These are phyloP conservation scores for Phaeosphaeriaceae sp. DNA, from an alignment of 2,329 filamentous ascomycete species.

Conservation along the genomic window DNA sequence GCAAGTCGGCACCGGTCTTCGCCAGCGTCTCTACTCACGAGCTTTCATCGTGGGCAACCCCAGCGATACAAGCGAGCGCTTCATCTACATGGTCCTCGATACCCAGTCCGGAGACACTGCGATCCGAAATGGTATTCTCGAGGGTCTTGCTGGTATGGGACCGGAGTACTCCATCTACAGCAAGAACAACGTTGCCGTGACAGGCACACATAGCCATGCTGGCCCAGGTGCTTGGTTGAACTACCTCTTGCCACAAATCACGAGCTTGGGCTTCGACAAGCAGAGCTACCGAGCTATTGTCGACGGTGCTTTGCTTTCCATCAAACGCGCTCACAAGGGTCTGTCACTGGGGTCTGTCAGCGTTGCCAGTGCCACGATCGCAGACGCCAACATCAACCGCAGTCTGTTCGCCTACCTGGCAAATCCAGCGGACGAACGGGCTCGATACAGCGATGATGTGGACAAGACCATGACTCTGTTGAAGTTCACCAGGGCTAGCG, in stretches of 20 bases:
- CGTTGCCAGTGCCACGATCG: conserved; percentile 73
- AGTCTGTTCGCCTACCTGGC: conserved; percentile 87
- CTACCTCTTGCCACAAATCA: conserved; percentile 91
- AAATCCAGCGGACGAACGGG: conserved; percentile 80
- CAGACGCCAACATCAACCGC: conserved; percentile 85
- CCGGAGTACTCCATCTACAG: conserved; percentile 77
- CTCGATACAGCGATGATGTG: conserved; percentile 69
- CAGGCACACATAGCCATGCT: conserved; percentile 91
- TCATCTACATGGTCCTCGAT: conserved; percentile 89
- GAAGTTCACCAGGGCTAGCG: conserved; percentile 76
- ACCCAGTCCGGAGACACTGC: conserved; percentile 89
- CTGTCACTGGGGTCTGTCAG: conserved; percentile 75
- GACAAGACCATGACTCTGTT: conserved; percentile 84
- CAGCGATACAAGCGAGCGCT: conserved; percentile 71
- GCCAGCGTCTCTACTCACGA: conserved; percentile 86
- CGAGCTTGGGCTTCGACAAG: conserved; percentile 82
- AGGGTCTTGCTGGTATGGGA: conserved; percentile 74
- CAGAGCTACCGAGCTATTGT: conserved; percentile 92
- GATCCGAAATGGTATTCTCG: conserved; percentile 83
- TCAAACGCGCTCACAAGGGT: conserved; percentile 79
- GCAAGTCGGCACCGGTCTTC: conserved; percentile 82
- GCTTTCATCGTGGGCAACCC: conserved; percentile 85
- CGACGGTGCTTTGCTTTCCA: conserved; percentile 81
- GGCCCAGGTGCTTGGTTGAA: conserved; percentile 94
- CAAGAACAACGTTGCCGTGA: conserved; percentile 84